Evolutionary conservation across 257 asterid genomes (phyloP).

Genomic region (Solanum arcanum): DNA sequence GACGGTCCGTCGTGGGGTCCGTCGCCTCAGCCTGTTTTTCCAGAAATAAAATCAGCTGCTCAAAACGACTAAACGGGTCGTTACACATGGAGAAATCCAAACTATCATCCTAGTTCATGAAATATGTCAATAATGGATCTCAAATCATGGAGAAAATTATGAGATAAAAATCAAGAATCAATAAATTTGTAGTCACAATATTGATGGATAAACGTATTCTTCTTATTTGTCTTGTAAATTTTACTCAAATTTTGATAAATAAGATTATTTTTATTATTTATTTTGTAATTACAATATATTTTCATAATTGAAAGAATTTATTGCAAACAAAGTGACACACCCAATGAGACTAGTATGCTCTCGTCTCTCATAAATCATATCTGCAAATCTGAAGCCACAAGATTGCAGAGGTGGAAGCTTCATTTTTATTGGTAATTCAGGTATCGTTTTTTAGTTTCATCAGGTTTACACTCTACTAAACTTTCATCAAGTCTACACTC

Average conservation of each 20-base stretch:
- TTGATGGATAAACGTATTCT: background rate
- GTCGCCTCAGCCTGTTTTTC: no score
- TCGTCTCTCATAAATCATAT: background rate
- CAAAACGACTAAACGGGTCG: no score
- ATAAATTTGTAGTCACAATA: background rate
- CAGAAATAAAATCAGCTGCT: no score
- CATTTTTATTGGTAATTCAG: background rate
- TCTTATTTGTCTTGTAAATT: background rate
- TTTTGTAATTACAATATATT: no score
- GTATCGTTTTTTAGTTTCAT: background rate
- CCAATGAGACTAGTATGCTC: background rate
- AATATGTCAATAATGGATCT: background rate
- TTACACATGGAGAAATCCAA: background rate
- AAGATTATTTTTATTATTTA: no score
- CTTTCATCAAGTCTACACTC: no score
- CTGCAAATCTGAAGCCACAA: background rate
- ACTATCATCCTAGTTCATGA: background rate
- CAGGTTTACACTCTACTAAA: background rate
- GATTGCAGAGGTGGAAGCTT: background rate
- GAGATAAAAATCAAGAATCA: background rate
- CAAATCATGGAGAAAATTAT: background rate
- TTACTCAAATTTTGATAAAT: background rate
- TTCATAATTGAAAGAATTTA: background rate
- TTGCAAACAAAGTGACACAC: background rate
- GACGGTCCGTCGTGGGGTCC: no score